phyloP scores from a whole-genome alignment of 768 basidiomycete species.

The Cystofilobasidium capitatum region DNA sequence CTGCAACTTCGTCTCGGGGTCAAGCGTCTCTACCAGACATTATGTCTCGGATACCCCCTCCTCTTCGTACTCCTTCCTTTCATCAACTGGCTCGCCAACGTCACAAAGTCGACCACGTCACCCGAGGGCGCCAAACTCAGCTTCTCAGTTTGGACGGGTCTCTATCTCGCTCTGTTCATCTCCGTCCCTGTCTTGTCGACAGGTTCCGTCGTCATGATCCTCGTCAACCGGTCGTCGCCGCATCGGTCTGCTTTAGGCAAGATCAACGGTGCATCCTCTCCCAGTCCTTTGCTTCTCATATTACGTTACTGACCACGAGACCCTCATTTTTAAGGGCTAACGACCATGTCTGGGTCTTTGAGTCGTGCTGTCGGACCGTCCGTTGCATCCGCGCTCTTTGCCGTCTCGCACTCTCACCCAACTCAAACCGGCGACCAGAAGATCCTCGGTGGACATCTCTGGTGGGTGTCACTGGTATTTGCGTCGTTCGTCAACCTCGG shows the following conservation, averaged over 20 bases:
- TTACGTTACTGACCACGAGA: neutral
- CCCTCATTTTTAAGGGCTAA: neutral
- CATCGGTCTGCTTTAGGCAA: neutral
- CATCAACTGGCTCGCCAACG: conserved; percentile 7
- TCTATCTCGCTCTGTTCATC: neutral
- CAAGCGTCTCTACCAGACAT: conserved; percentile 6
- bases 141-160: neutral
- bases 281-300: neutral
- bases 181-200: neutral
- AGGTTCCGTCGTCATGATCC: neutral
- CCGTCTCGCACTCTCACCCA: neutral
- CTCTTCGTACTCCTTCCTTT: conserved; percentile 17
- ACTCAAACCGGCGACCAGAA: neutral
- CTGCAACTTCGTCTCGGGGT: conserved; percentile 14
- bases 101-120: neutral
- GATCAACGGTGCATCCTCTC: neutral
- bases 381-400: neutral
- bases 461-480: neutral
- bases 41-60: conserved; percentile 11
- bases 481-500: neutral
- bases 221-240: neutral
- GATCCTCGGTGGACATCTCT: neutral
- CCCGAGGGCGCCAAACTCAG: neutral
- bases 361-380: neutral
- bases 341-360: neutral